Evolutionary conservation across 2,329 filamentous ascomycete species (phyloP), one percentile per base, ranked within the genome.

Genomic region (Penicillium sp.): DNA sequence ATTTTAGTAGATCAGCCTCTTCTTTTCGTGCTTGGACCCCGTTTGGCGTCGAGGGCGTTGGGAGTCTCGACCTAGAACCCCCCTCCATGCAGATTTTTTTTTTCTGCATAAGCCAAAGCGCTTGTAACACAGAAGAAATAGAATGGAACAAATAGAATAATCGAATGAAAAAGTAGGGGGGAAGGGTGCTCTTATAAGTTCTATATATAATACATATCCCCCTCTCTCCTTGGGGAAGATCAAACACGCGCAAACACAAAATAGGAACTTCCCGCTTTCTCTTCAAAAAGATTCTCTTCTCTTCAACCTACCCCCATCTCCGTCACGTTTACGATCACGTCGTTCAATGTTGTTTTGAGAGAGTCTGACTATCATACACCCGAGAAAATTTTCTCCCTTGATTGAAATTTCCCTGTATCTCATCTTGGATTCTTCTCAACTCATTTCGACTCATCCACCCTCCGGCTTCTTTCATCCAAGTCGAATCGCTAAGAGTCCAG

Each of bases 241-340:
- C 58, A 59, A 60, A 59, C 58, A 60, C 49, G 44, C 52, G 50
- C 57, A 59, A 60, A 60, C 58, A 60, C 57, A 49, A 59, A 59
- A 50, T 45, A 40, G 46, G 46, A 57, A 53, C 52, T 60, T 55
- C 57, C 58, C 53, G 52, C 51, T 58, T 55, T 54, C 52, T 56
- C 56, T 52, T 53, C 53, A 43, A 54, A 56, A 58, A 58, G 45
- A 55, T 56, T 59, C 57, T 60, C 54, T 45, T 40, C 45, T 47
- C 21, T 37, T 34, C 50, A 55, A 55, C 55, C 52, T 51, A 49
- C 22, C 37, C 53, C 53, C 45, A 43, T 45, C 50, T 45, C 46
- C 44, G 31, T 48, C 37, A 26, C 37, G 37, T 24, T 39, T 10
- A 17, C 21, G 43, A 51, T 47, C n/a, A n/a, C 6, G n/a, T 22